Conservation (phyloP, 257 asterid genomes). For the Mentha longifolia region DNA sequence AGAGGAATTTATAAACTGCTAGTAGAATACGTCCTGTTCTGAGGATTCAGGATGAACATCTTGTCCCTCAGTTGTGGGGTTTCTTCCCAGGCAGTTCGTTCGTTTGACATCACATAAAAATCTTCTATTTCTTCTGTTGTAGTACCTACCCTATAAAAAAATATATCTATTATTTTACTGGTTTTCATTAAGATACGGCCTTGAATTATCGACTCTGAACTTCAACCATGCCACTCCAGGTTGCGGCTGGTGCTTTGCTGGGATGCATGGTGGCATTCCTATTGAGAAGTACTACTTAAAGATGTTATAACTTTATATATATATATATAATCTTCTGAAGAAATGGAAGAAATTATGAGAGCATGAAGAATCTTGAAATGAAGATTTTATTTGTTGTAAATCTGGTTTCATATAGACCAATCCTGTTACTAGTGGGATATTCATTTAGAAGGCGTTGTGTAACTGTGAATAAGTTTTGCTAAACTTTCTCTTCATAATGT, state of each 20-base stretch:
- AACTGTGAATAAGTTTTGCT: conserved; percentile 30
- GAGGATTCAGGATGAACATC: neutral
- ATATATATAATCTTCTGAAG: conserved; percentile 15
- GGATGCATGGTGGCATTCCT: conserved; percentile 65
- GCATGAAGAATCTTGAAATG: conserved; percentile 6
- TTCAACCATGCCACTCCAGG: conserved; percentile 44
- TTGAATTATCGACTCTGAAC: conserved; percentile 1
- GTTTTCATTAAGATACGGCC: conserved; percentile 3
- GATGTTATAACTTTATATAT: neutral
- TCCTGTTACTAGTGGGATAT: neutral
- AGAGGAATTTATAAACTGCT: neutral
- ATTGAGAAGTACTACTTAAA: conserved; percentile 47
- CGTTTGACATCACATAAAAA: neutral
- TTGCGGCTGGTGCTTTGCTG: conserved; percentile 73
- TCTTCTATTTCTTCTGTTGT: neutral
- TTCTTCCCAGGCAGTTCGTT: neutral
- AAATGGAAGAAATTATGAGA: neutral
- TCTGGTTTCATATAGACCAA: conserved; percentile 21
- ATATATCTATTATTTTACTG: neutral
- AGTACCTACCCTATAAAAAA: neutral
- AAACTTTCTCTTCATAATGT: conserved; percentile 14
- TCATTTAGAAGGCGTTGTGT: conserved; percentile 15
- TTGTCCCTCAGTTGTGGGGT: neutral
- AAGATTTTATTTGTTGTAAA: conserved; percentile 28
- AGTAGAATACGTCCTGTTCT: neutral